Base-by-base conservation (phyloP, 108 stramenopile species). In the Nitzschia putrida region DNA sequence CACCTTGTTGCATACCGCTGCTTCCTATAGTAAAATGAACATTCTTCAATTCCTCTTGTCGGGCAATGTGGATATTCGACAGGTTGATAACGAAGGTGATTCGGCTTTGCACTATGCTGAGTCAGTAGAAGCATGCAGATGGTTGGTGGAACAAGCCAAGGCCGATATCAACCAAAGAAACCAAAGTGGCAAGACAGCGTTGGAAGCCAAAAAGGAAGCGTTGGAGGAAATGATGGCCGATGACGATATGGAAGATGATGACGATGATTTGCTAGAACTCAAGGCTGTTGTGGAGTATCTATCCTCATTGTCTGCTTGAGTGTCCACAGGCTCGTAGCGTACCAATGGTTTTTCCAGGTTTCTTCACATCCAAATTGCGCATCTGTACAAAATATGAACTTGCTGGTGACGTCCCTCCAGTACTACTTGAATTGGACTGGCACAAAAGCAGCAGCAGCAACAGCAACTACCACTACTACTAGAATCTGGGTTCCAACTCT, bases 81-180 rank as follows among this genome's bases (percentile, higher is more conserved):
- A 71, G 13, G 55, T 40, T 24, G 88, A 89, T 60, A 65, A 60
- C 20, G 88, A 89, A 38, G 88, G 88, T 20, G 88, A 89, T 68
- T 78, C 90, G 24, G 84, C 90, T 13, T 70, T 91, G 66, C 90
- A 91, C 64, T 76, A 87, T 73, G 80, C 81, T 37, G 81, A 80
- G 11, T 58, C 52, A 7, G 66, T 74, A 2, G 72, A 69, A 23
- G 71, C 83, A 25, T 77, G 76, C 1, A 54, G 69, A 58, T 43
- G 80, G 11, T 64, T 91, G 53, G 21, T 91, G 10, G 66, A 77
- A 44, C 52, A 68, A 8, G 79, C 67, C 12, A 73, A 63, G 20
- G 79, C 59, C 7, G 61, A 86, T 47, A 18, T 41, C 7, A 43
- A 44, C 2, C 57, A 61, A 18, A 20, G 21, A 40, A 90, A 90